Evolutionary conservation across 495 filamentous ascomycete genomes (phyloP).

Genomic region (Talaromyces stipitatus): DNA sequence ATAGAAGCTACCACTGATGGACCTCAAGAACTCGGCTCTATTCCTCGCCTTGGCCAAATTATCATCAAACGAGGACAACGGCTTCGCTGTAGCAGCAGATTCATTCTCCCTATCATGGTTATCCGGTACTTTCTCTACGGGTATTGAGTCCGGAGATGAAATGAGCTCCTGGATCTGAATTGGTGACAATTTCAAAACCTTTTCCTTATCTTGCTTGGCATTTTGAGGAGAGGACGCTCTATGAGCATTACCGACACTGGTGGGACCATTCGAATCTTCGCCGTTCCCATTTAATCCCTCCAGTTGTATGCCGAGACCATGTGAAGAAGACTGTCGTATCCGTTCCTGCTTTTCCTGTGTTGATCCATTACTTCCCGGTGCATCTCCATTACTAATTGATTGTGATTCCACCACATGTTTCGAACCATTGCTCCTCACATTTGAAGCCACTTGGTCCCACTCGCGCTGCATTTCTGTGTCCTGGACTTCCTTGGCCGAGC

Average conservation of each 20-base stretch:
- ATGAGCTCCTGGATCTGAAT: slow-evolving; percentile 48
- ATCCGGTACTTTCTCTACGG: slow-evolving; percentile 23
- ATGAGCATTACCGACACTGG: background rate
- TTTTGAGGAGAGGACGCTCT: background rate
- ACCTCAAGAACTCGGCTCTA: slow-evolving; percentile 4
- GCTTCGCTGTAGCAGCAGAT: background rate
- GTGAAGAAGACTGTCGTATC: background rate
- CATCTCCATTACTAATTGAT: background rate
- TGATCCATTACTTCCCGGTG: background rate
- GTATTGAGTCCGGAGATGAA: slow-evolving; percentile 47
- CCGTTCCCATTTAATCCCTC: background rate
- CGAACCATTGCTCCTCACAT: background rate
- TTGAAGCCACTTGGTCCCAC: background rate
- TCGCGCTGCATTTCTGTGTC: slow-evolving; percentile 4
- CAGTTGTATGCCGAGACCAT: slow-evolving; percentile 1
- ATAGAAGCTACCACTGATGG: slow-evolving; percentile 6
- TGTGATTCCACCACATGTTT: background rate
- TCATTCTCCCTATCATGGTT: slow-evolving; percentile 4
- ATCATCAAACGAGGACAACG: background rate
- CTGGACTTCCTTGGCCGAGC: background rate
- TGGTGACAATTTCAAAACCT: slow-evolving; percentile 43
- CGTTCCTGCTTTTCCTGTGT: background rate
- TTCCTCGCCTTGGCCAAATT: background rate
- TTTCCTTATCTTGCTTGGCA: slow-evolving; percentile 15
- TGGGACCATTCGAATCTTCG: background rate